Conservation (phyloP, 176 grass and related monocot species). For the Cenchrus fungigraminus region DNA sequence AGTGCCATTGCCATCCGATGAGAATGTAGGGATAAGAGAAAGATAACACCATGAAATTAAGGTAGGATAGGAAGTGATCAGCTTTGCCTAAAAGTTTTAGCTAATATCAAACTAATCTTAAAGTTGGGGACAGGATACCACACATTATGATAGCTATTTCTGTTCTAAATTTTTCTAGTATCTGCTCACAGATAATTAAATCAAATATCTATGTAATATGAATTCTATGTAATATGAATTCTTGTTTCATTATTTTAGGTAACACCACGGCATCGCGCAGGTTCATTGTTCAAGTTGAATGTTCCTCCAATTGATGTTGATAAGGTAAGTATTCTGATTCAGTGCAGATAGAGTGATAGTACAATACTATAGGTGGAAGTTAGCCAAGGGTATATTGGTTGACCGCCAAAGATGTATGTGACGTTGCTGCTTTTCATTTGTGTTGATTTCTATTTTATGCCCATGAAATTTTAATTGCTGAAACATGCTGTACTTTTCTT, state of each 20-base stretch:
- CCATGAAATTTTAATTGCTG: background rate
- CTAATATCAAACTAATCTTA: slow-evolving; percentile 3
- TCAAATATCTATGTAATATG: slow-evolving; percentile 26
- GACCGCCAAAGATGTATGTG: slow-evolving; percentile 14
- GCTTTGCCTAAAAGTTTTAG: background rate
- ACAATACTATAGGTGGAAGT: background rate
- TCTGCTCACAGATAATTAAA: slow-evolving; percentile 16
- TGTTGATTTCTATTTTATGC: slow-evolving; percentile 3
- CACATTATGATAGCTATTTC: slow-evolving; percentile 8
- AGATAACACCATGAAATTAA: background rate
- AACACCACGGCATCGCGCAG: slow-evolving; percentile 43
- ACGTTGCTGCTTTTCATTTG: slow-evolving; percentile 31
- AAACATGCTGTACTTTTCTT: slow-evolving; percentile 4
- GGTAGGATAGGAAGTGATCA: background rate
- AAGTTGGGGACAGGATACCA: slow-evolving; percentile 10
- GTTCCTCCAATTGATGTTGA: slow-evolving; percentile 96
- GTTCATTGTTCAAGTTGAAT: slow-evolving; percentile 57
- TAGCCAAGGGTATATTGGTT: slow-evolving; percentile 34
- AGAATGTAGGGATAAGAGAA: background rate
- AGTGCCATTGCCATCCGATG: slow-evolving; percentile 5
- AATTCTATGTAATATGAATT: background rate
- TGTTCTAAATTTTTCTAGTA: slow-evolving; percentile 17
- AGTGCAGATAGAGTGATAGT: background rate
- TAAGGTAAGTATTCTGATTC: slow-evolving; percentile 64
- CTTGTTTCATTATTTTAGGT: slow-evolving; percentile 49